phyloP scores from a whole-genome alignment of 768 basidiomycete species.

The Clitopilus passeckerianus region DNA sequence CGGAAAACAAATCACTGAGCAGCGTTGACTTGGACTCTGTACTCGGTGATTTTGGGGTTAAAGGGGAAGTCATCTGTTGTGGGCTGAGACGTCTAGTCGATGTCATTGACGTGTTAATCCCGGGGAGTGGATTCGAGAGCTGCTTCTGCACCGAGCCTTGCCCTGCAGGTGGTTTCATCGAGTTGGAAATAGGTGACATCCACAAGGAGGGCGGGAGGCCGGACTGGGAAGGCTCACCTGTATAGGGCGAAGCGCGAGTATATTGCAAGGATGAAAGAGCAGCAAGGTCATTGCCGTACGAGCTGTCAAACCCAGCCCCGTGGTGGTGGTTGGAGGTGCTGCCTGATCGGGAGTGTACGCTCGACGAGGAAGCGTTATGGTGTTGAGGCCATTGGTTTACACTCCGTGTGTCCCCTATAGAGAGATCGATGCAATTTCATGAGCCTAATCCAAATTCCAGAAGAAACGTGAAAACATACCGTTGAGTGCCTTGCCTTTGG shows the following conservation, averaged over 20 bases:
- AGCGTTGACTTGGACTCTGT: slow-evolving; percentile 56
- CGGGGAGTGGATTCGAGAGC: slow-evolving; percentile 31
- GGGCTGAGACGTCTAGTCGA: slow-evolving; percentile 29
- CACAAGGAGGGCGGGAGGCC: slow-evolving; percentile 74
- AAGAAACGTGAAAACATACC: slow-evolving; percentile 14
- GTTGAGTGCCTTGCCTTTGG: slow-evolving; percentile 15
- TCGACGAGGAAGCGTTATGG: slow-evolving; percentile 3
- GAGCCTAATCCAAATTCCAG: neutral
- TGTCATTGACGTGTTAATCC: slow-evolving; percentile 16
- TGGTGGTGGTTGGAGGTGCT: slow-evolving; percentile 4
- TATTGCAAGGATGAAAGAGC: slow-evolving; percentile 12
- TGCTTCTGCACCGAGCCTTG: slow-evolving; percentile 31
- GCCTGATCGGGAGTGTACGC: slow-evolving; percentile 8
- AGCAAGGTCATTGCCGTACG: slow-evolving; percentile 4
- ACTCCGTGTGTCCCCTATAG: slow-evolving; percentile 9
- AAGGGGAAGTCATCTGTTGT: slow-evolving; percentile 29
- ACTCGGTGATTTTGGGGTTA: slow-evolving; percentile 39
- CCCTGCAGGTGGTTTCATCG: slow-evolving; percentile 36
- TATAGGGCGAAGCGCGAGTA: slow-evolving; percentile 19
- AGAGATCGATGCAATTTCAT: slow-evolving; percentile 1
- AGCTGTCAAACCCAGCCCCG: slow-evolving; percentile 4
- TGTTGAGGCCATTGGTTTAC: slow-evolving; percentile 1
- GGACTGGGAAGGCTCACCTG: slow-evolving; percentile 45
- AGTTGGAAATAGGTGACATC: slow-evolving; percentile 70
- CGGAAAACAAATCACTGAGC: slow-evolving; percentile 67